Evolutionary conservation across 352 stramenopile genomes (phyloP).

Genomic region (Stramenopiles sp.): DNA sequence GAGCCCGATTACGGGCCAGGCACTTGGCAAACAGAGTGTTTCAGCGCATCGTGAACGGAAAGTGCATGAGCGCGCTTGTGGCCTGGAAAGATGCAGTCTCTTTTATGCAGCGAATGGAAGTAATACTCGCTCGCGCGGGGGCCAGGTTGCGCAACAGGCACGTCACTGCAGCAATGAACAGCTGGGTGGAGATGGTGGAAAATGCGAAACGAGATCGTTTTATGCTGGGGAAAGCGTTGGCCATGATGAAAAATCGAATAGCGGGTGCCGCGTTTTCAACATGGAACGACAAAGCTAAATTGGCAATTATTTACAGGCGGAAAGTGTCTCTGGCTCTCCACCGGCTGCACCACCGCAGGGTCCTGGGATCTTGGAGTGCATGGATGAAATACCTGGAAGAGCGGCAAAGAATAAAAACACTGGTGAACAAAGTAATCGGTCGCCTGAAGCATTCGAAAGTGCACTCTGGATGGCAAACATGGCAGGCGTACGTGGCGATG

Average conservation of each 20-base stretch:
- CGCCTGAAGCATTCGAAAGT: not conserved
- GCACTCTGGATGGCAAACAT: slow-evolving; percentile 6
- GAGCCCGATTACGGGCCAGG: not conserved
- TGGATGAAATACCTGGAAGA: slow-evolving; percentile 5
- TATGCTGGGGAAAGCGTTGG: not conserved
- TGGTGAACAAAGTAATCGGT: not conserved
- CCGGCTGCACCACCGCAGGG: not conserved
- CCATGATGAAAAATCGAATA: slow-evolving; percentile 11
- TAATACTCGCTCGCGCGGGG: not conserved
- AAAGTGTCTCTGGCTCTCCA: not conserved
- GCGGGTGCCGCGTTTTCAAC: not conserved
- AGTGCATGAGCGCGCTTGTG: not conserved
- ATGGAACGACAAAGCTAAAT: not conserved
- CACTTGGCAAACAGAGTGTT: not conserved
- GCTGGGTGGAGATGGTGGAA: not conserved
- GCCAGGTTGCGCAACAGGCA: not conserved
- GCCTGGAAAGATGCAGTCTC: not conserved
- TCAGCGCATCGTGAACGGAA: not conserved
- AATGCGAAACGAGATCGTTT: not conserved
- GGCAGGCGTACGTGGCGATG: not conserved
- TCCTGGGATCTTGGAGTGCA: not conserved
- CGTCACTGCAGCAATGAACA: not conserved
- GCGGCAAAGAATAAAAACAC: not conserved
- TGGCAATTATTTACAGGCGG: not conserved
- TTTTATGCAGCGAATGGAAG: slow-evolving; percentile 6